These are phyloP conservation scores for Metarhizium anisopliae DNA, from an alignment of 2,329 filamentous ascomycete genomes.

Conservation along the genomic window DNA sequence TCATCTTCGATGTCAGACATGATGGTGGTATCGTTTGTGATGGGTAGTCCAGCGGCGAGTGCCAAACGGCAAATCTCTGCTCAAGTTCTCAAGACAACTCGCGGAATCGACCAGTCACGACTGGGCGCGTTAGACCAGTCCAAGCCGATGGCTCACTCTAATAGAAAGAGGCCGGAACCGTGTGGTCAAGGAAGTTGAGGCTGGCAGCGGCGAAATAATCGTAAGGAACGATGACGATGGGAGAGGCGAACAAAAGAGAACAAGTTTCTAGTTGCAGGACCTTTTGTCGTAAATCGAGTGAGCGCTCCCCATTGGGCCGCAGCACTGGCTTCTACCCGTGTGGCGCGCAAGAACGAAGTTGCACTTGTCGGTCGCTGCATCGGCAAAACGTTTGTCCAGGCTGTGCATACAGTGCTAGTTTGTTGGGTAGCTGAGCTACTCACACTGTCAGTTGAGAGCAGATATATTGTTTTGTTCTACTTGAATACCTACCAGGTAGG, in stretches of 20 bases:
- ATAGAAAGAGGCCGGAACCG: neutral
- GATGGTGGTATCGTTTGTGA: conserved; percentile 15
- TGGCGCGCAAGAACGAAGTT: neutral
- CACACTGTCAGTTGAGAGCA: too few relatives aligned
- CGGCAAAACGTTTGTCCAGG: too few relatives aligned
- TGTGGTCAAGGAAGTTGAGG: neutral
- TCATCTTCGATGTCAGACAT: conserved; percentile 94
- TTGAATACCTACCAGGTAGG: too few relatives aligned
- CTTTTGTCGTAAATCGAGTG: neutral
- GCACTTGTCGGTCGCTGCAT: too few relatives aligned
- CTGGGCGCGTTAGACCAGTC: neutral
- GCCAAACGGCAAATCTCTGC: neutral
- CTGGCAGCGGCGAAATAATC: neutral
- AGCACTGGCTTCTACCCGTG: neutral
- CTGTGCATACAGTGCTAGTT: too few relatives aligned
- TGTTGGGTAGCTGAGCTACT: too few relatives aligned
- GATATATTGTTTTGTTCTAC: too few relatives aligned
- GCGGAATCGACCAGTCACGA: neutral
- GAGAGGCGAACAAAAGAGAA: neutral
- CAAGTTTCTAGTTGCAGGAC: neutral
- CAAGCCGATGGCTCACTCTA: neutral
- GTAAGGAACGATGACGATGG: neutral
- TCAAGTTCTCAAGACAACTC: neutral
- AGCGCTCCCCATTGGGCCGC: neutral
- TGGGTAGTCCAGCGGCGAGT: neutral